Conservation (phyloP, 1,284 basidiomycete species). For the Psilocybe mexicana region DNA sequence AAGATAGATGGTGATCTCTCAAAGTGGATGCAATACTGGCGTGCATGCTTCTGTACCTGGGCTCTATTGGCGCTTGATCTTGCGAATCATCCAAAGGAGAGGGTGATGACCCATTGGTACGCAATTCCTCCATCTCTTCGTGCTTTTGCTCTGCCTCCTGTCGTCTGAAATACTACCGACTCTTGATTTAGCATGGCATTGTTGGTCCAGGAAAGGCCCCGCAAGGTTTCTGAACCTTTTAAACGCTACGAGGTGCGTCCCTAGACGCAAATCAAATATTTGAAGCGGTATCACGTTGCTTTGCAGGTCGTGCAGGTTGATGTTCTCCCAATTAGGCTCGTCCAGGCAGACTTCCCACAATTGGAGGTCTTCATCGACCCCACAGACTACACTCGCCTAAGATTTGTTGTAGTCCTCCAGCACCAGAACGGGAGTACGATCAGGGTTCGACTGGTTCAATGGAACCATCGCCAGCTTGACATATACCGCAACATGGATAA, state of each 20-base stretch:
- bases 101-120: conserved; percentile 10
- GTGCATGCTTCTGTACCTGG: conserved; percentile 1
- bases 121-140: not conserved
- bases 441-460: conserved; percentile 9
- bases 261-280: not conserved
- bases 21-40: conserved; percentile 9
- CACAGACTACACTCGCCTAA: conserved; percentile 5
- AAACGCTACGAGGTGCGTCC: conserved; percentile 7
- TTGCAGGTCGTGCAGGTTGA: conserved; percentile 1
- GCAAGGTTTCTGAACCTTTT: not conserved
- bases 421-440: not conserved
- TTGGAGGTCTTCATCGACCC: conserved; percentile 5
- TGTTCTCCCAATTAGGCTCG: not conserved
- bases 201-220: not conserved
- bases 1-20: conserved; percentile 2
- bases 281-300: not conserved
- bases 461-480: not conserved
- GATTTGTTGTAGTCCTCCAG: conserved; percentile 4
- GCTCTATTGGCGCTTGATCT: conserved; percentile 3
- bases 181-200: conserved; percentile 2
- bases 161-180: not conserved
- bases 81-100: conserved; percentile 8
- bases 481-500: not conserved
- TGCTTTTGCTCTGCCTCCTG: not conserved
- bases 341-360: not conserved